Conservation (phyloP, 306 rosid species). For the Lathyrus aphaca region DNA sequence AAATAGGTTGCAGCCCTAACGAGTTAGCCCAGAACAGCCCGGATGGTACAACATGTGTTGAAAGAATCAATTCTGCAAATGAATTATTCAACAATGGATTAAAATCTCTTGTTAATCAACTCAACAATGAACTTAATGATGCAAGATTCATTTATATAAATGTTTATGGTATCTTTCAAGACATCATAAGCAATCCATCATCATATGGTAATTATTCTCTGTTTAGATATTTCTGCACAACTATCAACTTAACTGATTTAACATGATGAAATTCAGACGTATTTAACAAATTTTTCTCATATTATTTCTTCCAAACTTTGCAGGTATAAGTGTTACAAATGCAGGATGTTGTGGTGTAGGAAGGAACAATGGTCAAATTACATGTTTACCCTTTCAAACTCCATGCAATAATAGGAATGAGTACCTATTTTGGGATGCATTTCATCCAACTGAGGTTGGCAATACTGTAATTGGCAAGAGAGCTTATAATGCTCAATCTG, state of each 20-base stretch:
- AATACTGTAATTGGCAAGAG: slow-evolving; percentile 60
- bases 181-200: slow-evolving; percentile 63
- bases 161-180: slow-evolving; percentile 74
- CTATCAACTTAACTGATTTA: no score
- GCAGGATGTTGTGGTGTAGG: slow-evolving; percentile 95
- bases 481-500: slow-evolving; percentile 72
- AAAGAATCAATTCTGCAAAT: slow-evolving; percentile 74
- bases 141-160: slow-evolving; percentile 71
- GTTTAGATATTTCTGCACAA: no score
- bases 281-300: not conserved
- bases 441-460: slow-evolving; percentile 87
- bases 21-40: slow-evolving; percentile 83
- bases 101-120: slow-evolving; percentile 63
- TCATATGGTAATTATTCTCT: slow-evolving; percentile 58
- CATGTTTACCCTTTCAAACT: slow-evolving; percentile 80
- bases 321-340: slow-evolving; percentile 72
- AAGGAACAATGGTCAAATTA: slow-evolving; percentile 90
- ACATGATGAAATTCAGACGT: no score
- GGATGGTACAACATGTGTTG: slow-evolving; percentile 80
- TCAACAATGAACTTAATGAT: slow-evolving; percentile 62
- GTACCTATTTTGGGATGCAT: slow-evolving; percentile 91
- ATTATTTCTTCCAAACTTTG: not conserved
- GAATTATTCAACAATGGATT: slow-evolving; percentile 73
- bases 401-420: slow-evolving; percentile 77
- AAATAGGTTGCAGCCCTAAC: slow-evolving; percentile 88